phyloP scores from a whole-genome alignment of 2,329 filamentous ascomycete genomes.

The Neopestalotiopsis clavispora region DNA sequence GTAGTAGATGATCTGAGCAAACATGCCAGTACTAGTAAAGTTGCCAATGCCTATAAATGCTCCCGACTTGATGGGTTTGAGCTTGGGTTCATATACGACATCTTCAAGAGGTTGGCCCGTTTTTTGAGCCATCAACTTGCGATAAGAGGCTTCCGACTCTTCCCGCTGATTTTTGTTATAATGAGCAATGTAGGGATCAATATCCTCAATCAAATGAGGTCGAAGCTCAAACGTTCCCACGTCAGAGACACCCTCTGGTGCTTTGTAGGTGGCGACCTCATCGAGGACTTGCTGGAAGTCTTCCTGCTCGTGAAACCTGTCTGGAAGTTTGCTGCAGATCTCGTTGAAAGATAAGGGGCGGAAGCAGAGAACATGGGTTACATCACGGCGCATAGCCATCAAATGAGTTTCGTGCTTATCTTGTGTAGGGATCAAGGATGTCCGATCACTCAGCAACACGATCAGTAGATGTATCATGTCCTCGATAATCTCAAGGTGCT shows the following conservation, averaged over 20 bases:
- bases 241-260: slow-evolving; percentile 90
- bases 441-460: slow-evolving; percentile 86
- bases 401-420: slow-evolving; percentile 69
- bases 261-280: slow-evolving; percentile 86
- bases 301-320: slow-evolving; percentile 87
- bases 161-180: slow-evolving; percentile 97
- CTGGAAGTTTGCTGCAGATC: slow-evolving; percentile 82
- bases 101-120: slow-evolving; percentile 81
- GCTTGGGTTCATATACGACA: slow-evolving; percentile 88
- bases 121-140: slow-evolving; percentile 84
- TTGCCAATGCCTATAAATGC: slow-evolving; percentile 76
- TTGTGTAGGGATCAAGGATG: slow-evolving; percentile 73
- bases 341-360: slow-evolving; percentile 95
- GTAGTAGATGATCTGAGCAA: slow-evolving; percentile 89
- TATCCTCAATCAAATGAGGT: slow-evolving; percentile 80
- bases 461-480: slow-evolving; percentile 95
- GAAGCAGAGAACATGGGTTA: slow-evolving; percentile 94
- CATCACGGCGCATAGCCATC: slow-evolving; percentile 81
- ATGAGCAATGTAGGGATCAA: slow-evolving; percentile 95
- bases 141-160: slow-evolving; percentile 90
- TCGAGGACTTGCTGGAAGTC: slow-evolving; percentile 85
- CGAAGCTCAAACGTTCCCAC: slow-evolving; percentile 94
- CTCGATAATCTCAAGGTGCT: slow-evolving; percentile 91
- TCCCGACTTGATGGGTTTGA: slow-evolving; percentile 76
- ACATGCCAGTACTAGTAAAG: slow-evolving; percentile 85